Base-by-base conservation (phyloP, 192 early-diverging fungal species). In the Gamsiella multidivaricata region DNA sequence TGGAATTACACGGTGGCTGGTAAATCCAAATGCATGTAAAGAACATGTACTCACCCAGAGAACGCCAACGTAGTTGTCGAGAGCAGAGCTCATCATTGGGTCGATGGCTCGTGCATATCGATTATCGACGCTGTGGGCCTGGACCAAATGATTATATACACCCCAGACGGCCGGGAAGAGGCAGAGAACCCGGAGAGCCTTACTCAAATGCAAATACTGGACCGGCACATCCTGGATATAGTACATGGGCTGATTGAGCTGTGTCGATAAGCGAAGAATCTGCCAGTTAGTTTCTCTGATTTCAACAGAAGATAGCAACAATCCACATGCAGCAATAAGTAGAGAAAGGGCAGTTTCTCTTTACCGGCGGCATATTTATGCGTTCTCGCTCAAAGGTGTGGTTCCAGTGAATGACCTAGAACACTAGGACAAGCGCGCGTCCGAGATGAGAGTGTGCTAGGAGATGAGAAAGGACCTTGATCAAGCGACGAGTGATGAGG, bases 11-110 rank as follows among this genome's bases (percentile, higher is more conserved):
- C 12, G 41, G 41, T 42, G 12, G 18, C 53, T 41, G 10, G 29
- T 42, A 20, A 56, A 17, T 17, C 6, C n/a, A 36, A 57, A 6
- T n/a, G 49, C n/a, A 66, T 54, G 25, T 20, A 47, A 18, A 41
- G 7, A 8, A 22, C 7, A 17, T 6, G 17, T 1, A 61, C 47
- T 61, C 31, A 78, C 74, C 74, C 74, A 78, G 29, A 78, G 66
- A 9, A 78, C 69, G 12, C 74, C 74, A 39, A 78, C 74, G 43
- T 78, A 78, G 29, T 69, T 78, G 17, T 78, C 74, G 22, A 78
- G 60, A 4, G 74, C 66, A 3, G 74, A 64, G 66, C 74, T 78
- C 56, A 62, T 78, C 74, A 78, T 69, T 17, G 46, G 62, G 60
- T 69, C 64, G 5, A 61, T 22, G 7, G 58, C 59, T 17, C 74